A percentile compares a stretch with the other conserved stretches of the same genome.
Evolutionary conservation across 306 rosid species (phyloP).

Genomic region (Corylus americana): DNA sequence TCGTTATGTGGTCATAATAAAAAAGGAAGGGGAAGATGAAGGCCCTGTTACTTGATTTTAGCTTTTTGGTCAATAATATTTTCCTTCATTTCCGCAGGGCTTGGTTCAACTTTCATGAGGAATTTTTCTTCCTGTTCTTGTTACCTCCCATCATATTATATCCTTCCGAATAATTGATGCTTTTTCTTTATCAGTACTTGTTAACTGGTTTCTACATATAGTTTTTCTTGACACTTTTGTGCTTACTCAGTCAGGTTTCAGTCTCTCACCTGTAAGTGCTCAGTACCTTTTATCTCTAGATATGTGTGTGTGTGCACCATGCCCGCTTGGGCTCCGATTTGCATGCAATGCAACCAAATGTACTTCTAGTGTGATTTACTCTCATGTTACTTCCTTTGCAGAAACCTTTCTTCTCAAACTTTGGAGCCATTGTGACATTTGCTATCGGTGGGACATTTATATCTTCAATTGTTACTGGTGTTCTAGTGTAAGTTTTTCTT

Average conservation of each 20-base stretch:
- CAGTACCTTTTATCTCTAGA: not conserved
- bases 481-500: constrained; percentile 70
- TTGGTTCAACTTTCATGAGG: constrained; percentile 99
- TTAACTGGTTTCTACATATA: constrained; percentile 2
- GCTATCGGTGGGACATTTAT: constrained; percentile 88
- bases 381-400: constrained; percentile 29
- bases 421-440: constrained; percentile 97
- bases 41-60: not conserved
- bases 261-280: constrained; percentile 90
- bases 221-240: constrained; percentile 62
- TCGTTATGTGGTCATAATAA: not conserved
- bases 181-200: constrained; percentile 11
- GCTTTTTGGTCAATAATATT: constrained; percentile 21
- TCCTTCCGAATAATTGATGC: constrained; percentile 40
- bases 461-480: constrained; percentile 87
- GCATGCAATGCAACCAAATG: not conserved
- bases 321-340: not conserved
- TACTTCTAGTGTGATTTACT: constrained; percentile 7
- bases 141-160: constrained; percentile 99
- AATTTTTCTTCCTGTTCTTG: constrained; percentile 93
- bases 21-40: not conserved
- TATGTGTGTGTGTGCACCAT: not conserved
- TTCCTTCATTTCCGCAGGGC: constrained; percentile 52
- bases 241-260: constrained; percentile 97
- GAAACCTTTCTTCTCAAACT: constrained; percentile 98